phyloP scores from a whole-genome alignment of 495 filamentous ascomycete genomes.

The Ascodesmis nigricans region DNA sequence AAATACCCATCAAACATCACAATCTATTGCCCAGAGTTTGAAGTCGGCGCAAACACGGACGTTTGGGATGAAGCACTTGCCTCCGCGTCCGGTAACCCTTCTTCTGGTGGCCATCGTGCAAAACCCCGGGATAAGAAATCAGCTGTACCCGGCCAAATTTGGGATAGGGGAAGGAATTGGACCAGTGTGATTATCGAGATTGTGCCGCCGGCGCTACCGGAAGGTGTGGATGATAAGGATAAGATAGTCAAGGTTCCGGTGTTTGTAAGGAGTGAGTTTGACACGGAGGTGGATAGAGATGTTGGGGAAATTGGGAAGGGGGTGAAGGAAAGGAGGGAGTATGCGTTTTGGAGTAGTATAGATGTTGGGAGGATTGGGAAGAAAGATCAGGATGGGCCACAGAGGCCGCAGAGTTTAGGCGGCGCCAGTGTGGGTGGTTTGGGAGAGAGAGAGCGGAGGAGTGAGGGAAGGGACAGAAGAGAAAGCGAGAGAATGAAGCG shows the following conservation, averaged over 20 bases:
- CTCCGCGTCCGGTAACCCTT: conserved; percentile 18
- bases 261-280: conserved; percentile 82
- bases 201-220: conserved; percentile 38
- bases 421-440: too few relatives aligned
- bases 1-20: conserved; percentile 59
- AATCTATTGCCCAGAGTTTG: conserved; percentile 82
- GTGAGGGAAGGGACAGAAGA: too few relatives aligned
- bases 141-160: conserved; percentile 79
- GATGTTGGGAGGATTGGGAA: conserved; percentile 55
- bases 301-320: conserved; percentile 30
- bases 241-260: conserved; percentile 89
- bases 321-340: conserved; percentile 44
- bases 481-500: too few relatives aligned
- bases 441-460: too few relatives aligned
- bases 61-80: conserved; percentile 82
- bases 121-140: conserved; percentile 29
- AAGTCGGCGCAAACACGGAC: conserved; percentile 84
- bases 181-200: conserved; percentile 80
- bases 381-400: too few relatives aligned
- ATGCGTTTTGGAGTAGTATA: conserved; percentile 89
- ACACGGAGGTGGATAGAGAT: conserved; percentile 51
- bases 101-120: conserved; percentile 16
- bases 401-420: too few relatives aligned
- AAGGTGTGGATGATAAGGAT: conserved; percentile 32
- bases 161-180: conserved; percentile 89